Evolutionary conservation across 345 rosid species (phyloP).

Genomic region (Syzygium grande): DNA sequence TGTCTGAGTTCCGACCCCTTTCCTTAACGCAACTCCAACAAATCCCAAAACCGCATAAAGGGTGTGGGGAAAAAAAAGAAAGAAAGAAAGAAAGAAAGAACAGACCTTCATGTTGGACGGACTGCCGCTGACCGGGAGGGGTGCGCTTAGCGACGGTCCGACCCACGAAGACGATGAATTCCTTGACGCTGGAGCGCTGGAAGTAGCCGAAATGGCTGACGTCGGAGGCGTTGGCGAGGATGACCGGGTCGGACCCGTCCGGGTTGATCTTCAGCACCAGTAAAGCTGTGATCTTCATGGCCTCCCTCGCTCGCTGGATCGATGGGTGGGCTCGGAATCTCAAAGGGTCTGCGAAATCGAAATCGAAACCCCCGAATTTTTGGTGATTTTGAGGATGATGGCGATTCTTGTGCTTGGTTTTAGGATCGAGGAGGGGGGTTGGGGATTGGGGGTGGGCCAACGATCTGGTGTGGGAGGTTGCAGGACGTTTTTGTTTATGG

Average conservation of each 20-base stretch:
- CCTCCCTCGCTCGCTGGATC: background rate
- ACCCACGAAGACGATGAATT: slow-evolving; percentile 75
- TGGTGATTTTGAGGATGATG: background rate
- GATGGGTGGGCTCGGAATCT: background rate
- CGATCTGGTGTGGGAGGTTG: background rate
- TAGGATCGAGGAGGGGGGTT: background rate
- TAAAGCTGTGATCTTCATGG: slow-evolving; percentile 91
- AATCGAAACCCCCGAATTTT: background rate
- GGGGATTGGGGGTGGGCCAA: too few relatives aligned
- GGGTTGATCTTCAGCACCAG: slow-evolving; percentile 66
- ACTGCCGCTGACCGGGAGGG: slow-evolving; percentile 77
- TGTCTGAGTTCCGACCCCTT: background rate
- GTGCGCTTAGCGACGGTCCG: slow-evolving; percentile 95
- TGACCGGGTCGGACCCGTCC: slow-evolving; percentile 58
- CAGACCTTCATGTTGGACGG: slow-evolving; percentile 87
- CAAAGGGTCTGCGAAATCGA: background rate
- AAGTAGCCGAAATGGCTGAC: slow-evolving; percentile 91
- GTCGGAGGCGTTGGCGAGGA: slow-evolving; percentile 63
- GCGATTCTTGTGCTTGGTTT: background rate
- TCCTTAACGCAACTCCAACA: background rate
- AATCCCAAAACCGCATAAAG: background rate
- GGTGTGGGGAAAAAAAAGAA: background rate
- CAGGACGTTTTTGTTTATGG: background rate
- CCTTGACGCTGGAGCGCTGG: slow-evolving; percentile 78
- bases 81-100: background rate